Conservation (phyloP, 1,139 yeast genomes). For the Eremothecium sinecaudum region DNA sequence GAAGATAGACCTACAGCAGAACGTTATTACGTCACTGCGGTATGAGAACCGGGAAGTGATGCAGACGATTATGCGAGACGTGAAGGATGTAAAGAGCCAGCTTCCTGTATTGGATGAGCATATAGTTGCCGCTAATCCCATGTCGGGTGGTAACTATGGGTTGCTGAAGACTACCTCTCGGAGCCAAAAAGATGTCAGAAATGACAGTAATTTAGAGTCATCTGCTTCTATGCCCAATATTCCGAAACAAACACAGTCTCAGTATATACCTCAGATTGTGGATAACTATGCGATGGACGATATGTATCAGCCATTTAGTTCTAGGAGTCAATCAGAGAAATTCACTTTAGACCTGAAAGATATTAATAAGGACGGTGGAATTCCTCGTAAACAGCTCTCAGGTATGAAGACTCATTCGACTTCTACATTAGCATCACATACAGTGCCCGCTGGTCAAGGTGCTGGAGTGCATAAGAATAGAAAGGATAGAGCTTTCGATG, state of each 20-base stretch:
- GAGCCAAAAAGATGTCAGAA: constrained; percentile 8
- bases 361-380: constrained; percentile 11
- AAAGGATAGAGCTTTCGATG: not conserved
- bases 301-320: not conserved
- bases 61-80: constrained; percentile 6
- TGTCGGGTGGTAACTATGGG: too few relatives aligned
- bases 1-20: constrained; percentile 17
- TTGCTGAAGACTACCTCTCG: too few relatives aligned
- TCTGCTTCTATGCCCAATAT: too few relatives aligned
- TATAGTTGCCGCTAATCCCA: too few relatives aligned
- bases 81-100: constrained; percentile 7
- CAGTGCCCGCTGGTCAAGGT: not conserved
- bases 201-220: constrained; percentile 2
- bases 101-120: constrained; percentile 5
- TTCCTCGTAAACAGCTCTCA: not conserved
- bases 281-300: not conserved
- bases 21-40: constrained; percentile 11
- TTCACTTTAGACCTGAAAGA: constrained; percentile 28
- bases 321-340: constrained; percentile 4
- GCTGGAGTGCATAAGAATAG: not conserved
- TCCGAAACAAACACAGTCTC: not conserved
- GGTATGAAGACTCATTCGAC: not conserved
- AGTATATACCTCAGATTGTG: not conserved
- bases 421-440: not conserved
- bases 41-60: constrained; percentile 8